A percentile compares a stretch with the other conserved stretches of the same genome.
Conservation (phyloP, 352 stramenopile species). For the Elongisporangium anandrum region DNA sequence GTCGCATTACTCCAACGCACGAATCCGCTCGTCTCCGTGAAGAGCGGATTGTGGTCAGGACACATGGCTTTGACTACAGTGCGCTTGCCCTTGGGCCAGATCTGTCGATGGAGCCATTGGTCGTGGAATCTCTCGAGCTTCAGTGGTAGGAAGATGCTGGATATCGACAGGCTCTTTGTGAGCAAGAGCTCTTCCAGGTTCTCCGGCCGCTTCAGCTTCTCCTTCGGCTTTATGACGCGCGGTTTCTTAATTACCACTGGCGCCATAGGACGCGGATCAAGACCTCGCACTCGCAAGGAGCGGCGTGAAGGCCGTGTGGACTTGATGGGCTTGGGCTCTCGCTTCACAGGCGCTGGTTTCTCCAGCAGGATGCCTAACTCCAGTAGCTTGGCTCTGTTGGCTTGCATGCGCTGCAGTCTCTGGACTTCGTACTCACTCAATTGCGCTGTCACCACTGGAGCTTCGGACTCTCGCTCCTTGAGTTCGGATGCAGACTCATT, state of each 20-base stretch:
- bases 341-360: not conserved
- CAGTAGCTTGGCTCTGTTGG: not conserved
- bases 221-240: not conserved
- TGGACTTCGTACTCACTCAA: not conserved
- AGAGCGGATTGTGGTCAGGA: constrained; percentile 11
- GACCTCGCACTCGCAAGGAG: not conserved
- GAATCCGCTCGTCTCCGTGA: constrained; percentile 40
- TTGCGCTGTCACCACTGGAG: no score
- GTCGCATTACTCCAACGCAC: constrained; percentile 53
- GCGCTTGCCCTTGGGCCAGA: constrained; percentile 47
- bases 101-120: constrained; percentile 44
- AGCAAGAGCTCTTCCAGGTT: not conserved
- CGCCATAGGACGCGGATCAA: not conserved
- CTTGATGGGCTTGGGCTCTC: not conserved
- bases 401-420: not conserved
- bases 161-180: not conserved
- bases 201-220: not conserved
- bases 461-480: no score
- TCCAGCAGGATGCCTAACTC: not conserved
- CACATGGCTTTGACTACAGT: constrained; percentile 49
- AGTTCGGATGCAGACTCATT: no score
- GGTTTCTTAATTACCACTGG: not conserved
- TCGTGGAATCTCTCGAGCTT: constrained; percentile 37
- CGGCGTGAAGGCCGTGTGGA: not conserved
- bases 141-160: constrained; percentile 17